Conservation (phyloP, 768 basidiomycete species). For the Agaricus subrufescens region DNA sequence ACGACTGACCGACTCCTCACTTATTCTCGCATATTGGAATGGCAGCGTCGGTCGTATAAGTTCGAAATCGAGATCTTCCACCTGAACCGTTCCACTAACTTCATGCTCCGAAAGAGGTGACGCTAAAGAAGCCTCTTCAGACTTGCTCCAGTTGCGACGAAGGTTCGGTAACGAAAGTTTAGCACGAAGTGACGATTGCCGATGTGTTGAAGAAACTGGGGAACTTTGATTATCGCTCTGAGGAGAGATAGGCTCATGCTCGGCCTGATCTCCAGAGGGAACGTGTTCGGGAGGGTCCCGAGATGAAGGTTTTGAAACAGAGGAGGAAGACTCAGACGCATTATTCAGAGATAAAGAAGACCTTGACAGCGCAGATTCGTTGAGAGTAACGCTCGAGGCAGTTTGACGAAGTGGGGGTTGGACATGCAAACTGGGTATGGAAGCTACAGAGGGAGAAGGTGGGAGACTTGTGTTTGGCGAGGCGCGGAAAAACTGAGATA, state of each 20-base stretch:
- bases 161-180: slow-evolving; percentile 71
- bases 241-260: slow-evolving; percentile 19
- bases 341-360: not conserved
- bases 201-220: slow-evolving; percentile 35
- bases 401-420: slow-evolving; percentile 20
- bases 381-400: slow-evolving; percentile 22
- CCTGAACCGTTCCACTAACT: slow-evolving; percentile 35
- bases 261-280: not conserved
- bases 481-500: slow-evolving; percentile 16
- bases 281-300: not conserved
- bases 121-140: slow-evolving; percentile 25
- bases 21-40: slow-evolving; percentile 34
- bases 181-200: slow-evolving; percentile 43
- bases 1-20: slow-evolving; percentile 50
- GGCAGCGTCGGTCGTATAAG: slow-evolving; percentile 55
- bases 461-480: slow-evolving; percentile 10
- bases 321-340: not conserved
- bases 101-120: not conserved
- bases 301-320: not conserved
- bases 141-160: slow-evolving; percentile 37
- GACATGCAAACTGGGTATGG: slow-evolving; percentile 7
- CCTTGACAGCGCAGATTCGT: slow-evolving; percentile 11
- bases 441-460: slow-evolving; percentile 15
- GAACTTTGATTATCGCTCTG: slow-evolving; percentile 29
- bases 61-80: slow-evolving; percentile 80